A percentile compares a stretch with the other conserved stretches of the same genome.
Evolutionary conservation across 768 basidiomycete genomes (phyloP).

Genomic region (Amanita rubescens): DNA sequence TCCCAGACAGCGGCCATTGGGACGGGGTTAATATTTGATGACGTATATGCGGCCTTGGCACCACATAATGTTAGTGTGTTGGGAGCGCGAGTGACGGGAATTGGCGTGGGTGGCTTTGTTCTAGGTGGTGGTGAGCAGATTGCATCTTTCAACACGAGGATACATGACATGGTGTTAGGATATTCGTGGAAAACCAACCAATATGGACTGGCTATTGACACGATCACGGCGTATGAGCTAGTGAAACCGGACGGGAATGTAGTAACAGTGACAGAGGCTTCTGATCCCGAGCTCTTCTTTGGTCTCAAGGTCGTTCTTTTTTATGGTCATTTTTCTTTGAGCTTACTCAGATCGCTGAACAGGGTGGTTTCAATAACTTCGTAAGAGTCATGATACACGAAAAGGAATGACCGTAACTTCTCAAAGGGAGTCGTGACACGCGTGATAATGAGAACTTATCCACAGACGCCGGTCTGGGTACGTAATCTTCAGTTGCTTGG

Average conservation of each 20-base stretch:
- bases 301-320: conserved; percentile 26
- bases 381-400: conserved; percentile 12
- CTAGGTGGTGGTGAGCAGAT: conserved; percentile 35
- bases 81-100: conserved; percentile 40
- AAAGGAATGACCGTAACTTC: neutral
- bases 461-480: conserved; percentile 58
- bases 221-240: conserved; percentile 43
- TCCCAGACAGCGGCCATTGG: conserved; percentile 25
- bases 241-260: conserved; percentile 49
- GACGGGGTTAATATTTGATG: conserved; percentile 41
- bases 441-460: conserved; percentile 45
- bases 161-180: conserved; percentile 23
- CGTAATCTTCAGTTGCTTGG: conserved; percentile 5
- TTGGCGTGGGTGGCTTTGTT: conserved; percentile 40
- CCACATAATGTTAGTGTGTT: conserved; percentile 36
- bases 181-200: conserved; percentile 63
- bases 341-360: neutral
- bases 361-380: conserved; percentile 64
- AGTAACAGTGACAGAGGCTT: conserved; percentile 24
- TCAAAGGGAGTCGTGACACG: conserved; percentile 49
- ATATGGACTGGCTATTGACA: conserved; percentile 51
- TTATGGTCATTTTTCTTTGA: neutral
- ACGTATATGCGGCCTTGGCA: conserved; percentile 35
- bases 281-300: conserved; percentile 33
- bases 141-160: neutral